Evolutionary conservation across 306 rosid genomes (phyloP).

Genomic region (Senna siamea): DNA sequence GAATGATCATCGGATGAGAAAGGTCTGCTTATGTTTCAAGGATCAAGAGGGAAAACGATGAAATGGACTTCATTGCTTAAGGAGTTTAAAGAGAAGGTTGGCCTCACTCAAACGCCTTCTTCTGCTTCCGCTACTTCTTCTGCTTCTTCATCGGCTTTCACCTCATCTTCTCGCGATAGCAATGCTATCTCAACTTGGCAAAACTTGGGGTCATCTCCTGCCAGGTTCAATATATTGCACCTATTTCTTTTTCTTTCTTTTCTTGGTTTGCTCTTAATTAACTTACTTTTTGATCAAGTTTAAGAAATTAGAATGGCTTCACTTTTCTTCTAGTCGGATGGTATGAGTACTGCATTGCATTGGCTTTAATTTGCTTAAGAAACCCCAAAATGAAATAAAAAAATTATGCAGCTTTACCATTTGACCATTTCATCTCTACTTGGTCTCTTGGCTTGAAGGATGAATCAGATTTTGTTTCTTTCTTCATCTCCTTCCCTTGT

Average conservation of each 20-base stretch:
- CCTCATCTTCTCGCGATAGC: slow-evolving; percentile 40
- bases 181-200: slow-evolving; percentile 54
- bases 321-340: background rate
- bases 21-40: slow-evolving; percentile 46
- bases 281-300: slow-evolving; percentile 1
- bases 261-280: background rate
- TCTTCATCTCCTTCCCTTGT: background rate
- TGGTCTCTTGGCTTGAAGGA: background rate
- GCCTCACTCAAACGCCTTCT: slow-evolving; percentile 56
- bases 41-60: slow-evolving; percentile 47
- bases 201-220: slow-evolving; percentile 51
- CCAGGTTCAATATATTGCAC: slow-evolving; percentile 47
- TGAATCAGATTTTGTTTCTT: background rate
- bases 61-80: slow-evolving; percentile 81
- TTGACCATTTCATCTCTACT: background rate
- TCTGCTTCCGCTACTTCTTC: slow-evolving; percentile 41
- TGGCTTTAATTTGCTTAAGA: slow-evolving; percentile 14
- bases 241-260: background rate
- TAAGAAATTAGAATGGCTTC: background rate
- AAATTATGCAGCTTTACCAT: slow-evolving; percentile 27
- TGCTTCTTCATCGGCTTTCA: slow-evolving; percentile 39
- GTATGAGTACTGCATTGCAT: slow-evolving; percentile 37
- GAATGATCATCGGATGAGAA: slow-evolving; percentile 60
- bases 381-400: background rate
- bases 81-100: slow-evolving; percentile 82